Percentiles rank a stretch among this genome's conserved stretches.
These are phyloP conservation scores for Hypomontagnella submonticulosa DNA, from an alignment of 495 filamentous ascomycete species.

Conservation along the genomic window DNA sequence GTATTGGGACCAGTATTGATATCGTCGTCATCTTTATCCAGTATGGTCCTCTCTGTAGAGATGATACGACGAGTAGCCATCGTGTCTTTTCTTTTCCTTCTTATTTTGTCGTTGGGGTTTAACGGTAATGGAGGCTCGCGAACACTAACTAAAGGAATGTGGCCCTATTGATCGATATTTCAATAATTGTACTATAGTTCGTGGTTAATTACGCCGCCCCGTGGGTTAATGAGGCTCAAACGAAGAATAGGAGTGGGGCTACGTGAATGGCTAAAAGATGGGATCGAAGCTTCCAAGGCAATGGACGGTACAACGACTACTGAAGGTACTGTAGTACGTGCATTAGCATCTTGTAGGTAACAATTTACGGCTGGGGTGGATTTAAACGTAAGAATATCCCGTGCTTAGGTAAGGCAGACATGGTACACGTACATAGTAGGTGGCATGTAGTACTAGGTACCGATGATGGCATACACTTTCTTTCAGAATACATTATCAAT, in stretches of 20 bases:
- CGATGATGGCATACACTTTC: no score
- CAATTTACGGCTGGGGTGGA: no score
- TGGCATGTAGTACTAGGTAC: no score
- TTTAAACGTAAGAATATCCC: no score
- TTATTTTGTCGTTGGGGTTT: not conserved
- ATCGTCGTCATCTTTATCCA: conserved; percentile 64
- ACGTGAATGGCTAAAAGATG: no score
- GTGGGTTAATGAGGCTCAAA: conserved; percentile 24
- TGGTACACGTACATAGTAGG: no score
- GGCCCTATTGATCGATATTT: not conserved
- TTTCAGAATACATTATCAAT: no score
- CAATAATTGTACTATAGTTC: conserved; percentile 16
- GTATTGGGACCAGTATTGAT: conserved; percentile 50
- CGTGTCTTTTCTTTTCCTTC: conserved; percentile 25
- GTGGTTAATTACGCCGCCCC: conserved; percentile 9
- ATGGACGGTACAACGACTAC: no score
- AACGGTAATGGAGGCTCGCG: not conserved
- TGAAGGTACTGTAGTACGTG: no score
- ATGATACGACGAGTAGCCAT: conserved; percentile 71
- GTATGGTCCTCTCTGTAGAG: conserved; percentile 62
- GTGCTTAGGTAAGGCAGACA: no score
- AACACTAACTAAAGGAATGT: not conserved
- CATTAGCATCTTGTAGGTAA: no score
- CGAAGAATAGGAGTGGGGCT: not conserved
- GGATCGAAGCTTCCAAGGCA: no score